Conservation (phyloP, 768 basidiomycete species). For the Flagelloscypha sp. region DNA sequence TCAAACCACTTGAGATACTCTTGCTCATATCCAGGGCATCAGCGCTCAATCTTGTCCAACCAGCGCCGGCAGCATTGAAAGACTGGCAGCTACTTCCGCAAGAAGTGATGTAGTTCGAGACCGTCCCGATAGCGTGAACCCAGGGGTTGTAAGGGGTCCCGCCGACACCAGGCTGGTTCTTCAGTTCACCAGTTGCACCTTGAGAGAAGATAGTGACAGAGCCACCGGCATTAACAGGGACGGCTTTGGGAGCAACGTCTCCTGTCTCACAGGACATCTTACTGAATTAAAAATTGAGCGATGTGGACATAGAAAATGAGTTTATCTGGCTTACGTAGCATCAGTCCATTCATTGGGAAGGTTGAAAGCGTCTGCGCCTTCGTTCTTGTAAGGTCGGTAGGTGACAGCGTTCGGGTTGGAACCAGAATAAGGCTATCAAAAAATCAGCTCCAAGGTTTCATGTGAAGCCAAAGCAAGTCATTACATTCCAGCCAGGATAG, state of each 20-base stretch:
- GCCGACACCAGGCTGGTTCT: constrained; percentile 14
- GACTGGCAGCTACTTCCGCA: constrained; percentile 16
- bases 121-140: constrained; percentile 11
- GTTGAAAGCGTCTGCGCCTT: too few relatives aligned
- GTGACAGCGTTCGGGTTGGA: too few relatives aligned
- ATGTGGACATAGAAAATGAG: too few relatives aligned
- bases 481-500: too few relatives aligned
- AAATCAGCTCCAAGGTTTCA: too few relatives aligned
- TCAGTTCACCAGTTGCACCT: constrained; percentile 16
- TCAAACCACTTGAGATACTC: constrained; percentile 13
- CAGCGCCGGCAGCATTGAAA: constrained; percentile 16
- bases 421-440: too few relatives aligned
- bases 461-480: too few relatives aligned
- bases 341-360: too few relatives aligned
- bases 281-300: constrained; percentile 1
- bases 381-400: too few relatives aligned
- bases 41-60: constrained; percentile 17
- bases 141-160: constrained; percentile 12
- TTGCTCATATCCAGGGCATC: constrained; percentile 14
- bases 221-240: constrained; percentile 13
- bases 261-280: constrained; percentile 17
- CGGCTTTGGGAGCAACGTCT: constrained; percentile 10
- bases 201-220: constrained; percentile 12
- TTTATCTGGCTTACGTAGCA: too few relatives aligned
- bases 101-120: constrained; percentile 14